Percentiles rank a stretch among this genome's conserved stretches.
Evolutionary conservation across 2,329 filamentous ascomycete species (phyloP).

Genomic region (Aspergillus novoparasiticus): DNA sequence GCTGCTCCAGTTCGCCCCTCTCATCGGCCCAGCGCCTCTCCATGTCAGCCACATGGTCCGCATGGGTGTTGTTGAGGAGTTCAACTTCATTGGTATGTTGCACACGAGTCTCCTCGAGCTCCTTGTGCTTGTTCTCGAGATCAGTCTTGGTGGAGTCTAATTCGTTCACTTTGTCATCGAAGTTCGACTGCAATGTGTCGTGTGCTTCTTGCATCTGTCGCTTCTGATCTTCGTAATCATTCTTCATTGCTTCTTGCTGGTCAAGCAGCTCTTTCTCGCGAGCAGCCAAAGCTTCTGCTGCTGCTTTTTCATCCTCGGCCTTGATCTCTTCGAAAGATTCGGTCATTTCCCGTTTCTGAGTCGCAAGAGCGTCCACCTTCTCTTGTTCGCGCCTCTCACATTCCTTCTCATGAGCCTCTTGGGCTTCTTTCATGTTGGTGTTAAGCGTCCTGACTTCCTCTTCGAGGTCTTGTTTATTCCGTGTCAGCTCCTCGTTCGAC

Average conservation of each 20-base stretch:
- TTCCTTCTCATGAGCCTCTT: slow-evolving; percentile 49
- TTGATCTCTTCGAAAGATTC: slow-evolving; percentile 52
- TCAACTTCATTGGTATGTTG: slow-evolving; percentile 30
- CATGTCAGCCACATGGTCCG: slow-evolving; percentile 29
- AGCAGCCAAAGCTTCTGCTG: slow-evolving; percentile 38
- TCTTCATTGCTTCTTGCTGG: slow-evolving; percentile 37
- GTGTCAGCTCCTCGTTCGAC: slow-evolving; percentile 47
- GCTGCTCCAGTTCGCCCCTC: slow-evolving; percentile 33
- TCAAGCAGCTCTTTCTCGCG: slow-evolving; percentile 49
- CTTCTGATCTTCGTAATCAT: slow-evolving; percentile 41
- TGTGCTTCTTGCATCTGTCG: slow-evolving; percentile 42
- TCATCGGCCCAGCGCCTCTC: slow-evolving; percentile 37
- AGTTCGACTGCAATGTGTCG: slow-evolving; percentile 37
- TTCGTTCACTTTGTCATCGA: slow-evolving; percentile 38
- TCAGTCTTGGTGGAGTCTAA: slow-evolving; percentile 30
- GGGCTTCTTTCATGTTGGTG: slow-evolving; percentile 42
- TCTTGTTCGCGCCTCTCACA: slow-evolving; percentile 35
- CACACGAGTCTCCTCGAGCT: slow-evolving; percentile 27
- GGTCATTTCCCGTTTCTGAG: slow-evolving; percentile 51
- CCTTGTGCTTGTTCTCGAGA: slow-evolving; percentile 27
- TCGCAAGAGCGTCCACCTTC: slow-evolving; percentile 36
- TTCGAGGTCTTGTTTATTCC: slow-evolving; percentile 49
- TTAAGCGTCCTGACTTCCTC: slow-evolving; percentile 41
- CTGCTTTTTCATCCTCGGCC: slow-evolving; percentile 44
- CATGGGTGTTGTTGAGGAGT: slow-evolving; percentile 27